Evolutionary conservation across 2,329 filamentous ascomycete genomes (phyloP).

Genomic region (Magnaporthiopsis poae): DNA sequence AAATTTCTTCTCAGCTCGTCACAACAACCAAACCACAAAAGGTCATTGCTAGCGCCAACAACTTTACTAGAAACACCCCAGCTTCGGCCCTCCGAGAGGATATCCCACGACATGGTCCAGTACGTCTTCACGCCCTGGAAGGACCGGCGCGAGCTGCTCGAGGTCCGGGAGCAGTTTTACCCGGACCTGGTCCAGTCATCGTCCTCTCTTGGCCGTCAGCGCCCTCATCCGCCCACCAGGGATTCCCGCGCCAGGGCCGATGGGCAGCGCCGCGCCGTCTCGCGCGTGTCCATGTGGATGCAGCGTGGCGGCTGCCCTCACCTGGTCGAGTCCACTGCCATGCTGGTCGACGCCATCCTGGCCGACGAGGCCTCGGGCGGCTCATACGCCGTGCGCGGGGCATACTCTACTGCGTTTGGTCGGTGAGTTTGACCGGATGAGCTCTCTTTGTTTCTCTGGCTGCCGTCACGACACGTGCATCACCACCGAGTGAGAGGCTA

Average conservation of each 20-base stretch:
- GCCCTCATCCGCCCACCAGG: constrained; percentile 3
- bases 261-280: constrained; percentile 38
- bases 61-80: background rate
- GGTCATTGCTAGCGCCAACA: too few relatives aligned
- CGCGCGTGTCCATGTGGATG: constrained; percentile 58
- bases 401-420: constrained; percentile 67
- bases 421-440: constrained; percentile 38
- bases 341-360: constrained; percentile 59
- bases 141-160: constrained; percentile 52
- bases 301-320: constrained; percentile 66
- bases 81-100: too few relatives aligned
- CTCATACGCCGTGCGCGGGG: constrained; percentile 53
- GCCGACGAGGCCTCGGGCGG: constrained; percentile 40
- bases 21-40: too few relatives aligned
- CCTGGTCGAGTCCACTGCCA: constrained; percentile 67
- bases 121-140: constrained; percentile 70
- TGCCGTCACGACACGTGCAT: background rate
- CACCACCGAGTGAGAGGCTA: too few relatives aligned
- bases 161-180: constrained; percentile 57
- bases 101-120: constrained; percentile 44
- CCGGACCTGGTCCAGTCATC: constrained; percentile 18
- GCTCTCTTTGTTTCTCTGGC: background rate
- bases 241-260: constrained; percentile 15
- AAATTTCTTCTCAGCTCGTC: too few relatives aligned
- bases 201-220: constrained; percentile 3